These are phyloP conservation scores for Sarcodon aspratus DNA, from an alignment of 768 basidiomycete species.

Conservation along the genomic window DNA sequence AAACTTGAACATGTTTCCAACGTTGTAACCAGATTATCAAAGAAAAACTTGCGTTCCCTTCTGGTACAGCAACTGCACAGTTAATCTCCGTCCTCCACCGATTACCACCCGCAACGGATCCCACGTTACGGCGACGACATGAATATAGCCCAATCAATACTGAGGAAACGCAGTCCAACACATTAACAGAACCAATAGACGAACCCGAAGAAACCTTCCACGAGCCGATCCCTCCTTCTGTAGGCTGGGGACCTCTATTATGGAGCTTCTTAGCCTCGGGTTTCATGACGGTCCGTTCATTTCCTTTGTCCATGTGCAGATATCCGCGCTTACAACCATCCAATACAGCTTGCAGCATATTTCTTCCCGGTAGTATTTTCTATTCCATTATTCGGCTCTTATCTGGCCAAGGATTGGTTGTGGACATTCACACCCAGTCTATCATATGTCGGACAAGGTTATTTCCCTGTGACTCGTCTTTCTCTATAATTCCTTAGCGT, in stretches of 20 bases:
- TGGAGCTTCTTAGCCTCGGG: constrained; percentile 76
- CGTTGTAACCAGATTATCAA: constrained; percentile 60
- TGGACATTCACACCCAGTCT: constrained; percentile 92
- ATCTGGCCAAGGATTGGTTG: constrained; percentile 79
- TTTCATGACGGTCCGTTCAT: constrained; percentile 54
- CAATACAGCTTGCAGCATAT: constrained; percentile 62
- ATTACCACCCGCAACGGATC: constrained; percentile 49
- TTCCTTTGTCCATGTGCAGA: neutral
- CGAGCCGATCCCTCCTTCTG: constrained; percentile 38
- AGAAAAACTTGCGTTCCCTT: constrained; percentile 89
- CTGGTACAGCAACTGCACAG: constrained; percentile 93
- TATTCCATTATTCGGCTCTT: constrained; percentile 74
- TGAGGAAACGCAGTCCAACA: constrained; percentile 14
- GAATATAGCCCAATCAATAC: constrained; percentile 40
- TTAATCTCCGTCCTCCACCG: constrained; percentile 84
- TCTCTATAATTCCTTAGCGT: neutral
- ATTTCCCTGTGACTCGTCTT: neutral
- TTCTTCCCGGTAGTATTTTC: constrained; percentile 86
- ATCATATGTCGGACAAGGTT: constrained; percentile 89
- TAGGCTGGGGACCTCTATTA: constrained; percentile 68
- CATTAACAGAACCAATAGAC: neutral
- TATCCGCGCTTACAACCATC: neutral
- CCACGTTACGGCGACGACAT: constrained; percentile 37
- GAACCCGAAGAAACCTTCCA: constrained; percentile 21
- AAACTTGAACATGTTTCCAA: neutral